Evolutionary conservation across 495 filamentous ascomycete genomes (phyloP).

Genomic region (Penicillium angulare): DNA sequence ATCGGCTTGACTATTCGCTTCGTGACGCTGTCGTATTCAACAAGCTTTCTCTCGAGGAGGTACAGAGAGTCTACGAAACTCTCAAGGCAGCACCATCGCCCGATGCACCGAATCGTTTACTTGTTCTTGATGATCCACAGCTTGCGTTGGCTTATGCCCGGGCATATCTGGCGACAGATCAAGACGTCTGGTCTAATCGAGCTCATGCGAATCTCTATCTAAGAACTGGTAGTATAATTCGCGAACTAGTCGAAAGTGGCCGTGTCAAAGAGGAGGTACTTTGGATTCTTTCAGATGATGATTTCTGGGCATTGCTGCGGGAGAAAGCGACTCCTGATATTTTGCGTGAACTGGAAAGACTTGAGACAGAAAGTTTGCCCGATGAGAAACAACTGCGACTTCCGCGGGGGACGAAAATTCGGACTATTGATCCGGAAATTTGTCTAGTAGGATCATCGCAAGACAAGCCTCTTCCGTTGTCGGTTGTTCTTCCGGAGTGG

Average conservation of each 20-base stretch:
- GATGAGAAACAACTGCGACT: conserved; percentile 27
- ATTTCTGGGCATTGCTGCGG: conserved; percentile 37
- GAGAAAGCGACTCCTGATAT: conserved; percentile 21
- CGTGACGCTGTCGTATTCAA: conserved; percentile 36
- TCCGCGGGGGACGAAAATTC: conserved; percentile 30
- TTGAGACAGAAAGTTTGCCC: conserved; percentile 32
- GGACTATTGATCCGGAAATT: conserved; percentile 40
- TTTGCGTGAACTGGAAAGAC: conserved; percentile 22
- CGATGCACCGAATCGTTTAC: conserved; percentile 24
- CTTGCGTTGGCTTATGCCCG: conserved; percentile 30
- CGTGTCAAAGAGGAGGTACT: conserved; percentile 28
- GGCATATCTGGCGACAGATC: conserved; percentile 33
- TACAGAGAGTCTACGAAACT: conserved; percentile 18
- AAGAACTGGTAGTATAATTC: conserved; percentile 33
- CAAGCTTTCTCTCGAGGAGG: conserved; percentile 29
- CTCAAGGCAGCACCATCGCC: conserved; percentile 31
- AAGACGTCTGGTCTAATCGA: conserved; percentile 37
- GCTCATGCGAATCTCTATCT: conserved; percentile 32
- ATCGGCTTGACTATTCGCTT: conserved; percentile 43
- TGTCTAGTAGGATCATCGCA: conserved; percentile 13
- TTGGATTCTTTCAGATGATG: conserved; percentile 36
- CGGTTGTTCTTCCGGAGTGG: conserved; percentile 28
- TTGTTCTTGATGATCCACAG: conserved; percentile 31
- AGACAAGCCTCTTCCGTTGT: conserved; percentile 26
- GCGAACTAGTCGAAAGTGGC: conserved; percentile 21